A percentile compares a stretch with the other conserved stretches of the same genome.
These are phyloP conservation scores for Tillandsia fasciculata DNA, from an alignment of 176 grass and related monocot species.

Conservation along the genomic window DNA sequence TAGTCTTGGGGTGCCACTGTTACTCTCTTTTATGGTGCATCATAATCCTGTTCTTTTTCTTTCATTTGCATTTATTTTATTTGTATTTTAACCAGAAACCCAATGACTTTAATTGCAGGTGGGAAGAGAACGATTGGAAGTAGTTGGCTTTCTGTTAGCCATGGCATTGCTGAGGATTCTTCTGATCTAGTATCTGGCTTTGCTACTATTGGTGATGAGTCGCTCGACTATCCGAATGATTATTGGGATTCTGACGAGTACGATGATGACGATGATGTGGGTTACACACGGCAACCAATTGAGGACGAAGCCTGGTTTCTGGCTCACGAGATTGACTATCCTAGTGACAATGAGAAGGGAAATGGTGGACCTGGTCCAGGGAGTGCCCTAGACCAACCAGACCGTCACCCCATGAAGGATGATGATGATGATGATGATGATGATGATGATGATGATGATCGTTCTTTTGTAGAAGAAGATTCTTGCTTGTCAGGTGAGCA, in stretches of 20 bases:
- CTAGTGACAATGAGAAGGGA: slow-evolving; percentile 92
- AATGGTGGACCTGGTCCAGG: slow-evolving; percentile 37
- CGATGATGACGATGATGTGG: slow-evolving; percentile 89
- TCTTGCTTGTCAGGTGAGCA: slow-evolving; percentile 84
- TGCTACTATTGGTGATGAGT: slow-evolving; percentile 67
- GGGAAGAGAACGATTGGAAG: slow-evolving; percentile 62
- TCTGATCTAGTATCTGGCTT: slow-evolving; percentile 83
- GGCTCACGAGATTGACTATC: slow-evolving; percentile 96
- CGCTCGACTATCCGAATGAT: slow-evolving; percentile 84
- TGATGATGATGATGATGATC: slow-evolving; percentile 40
- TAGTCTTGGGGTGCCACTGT: neutral
- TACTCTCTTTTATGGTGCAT: neutral
- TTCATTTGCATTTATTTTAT: neutral
- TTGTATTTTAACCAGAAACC: neutral
- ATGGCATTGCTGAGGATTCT: slow-evolving; percentile 91
- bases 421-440: slow-evolving; percentile 3
- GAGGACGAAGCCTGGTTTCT: slow-evolving; percentile 98
- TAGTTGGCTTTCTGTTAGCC: slow-evolving; percentile 87
- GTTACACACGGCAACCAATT: slow-evolving; percentile 89
- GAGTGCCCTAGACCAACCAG: slow-evolving; percentile 43
- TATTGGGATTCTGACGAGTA: slow-evolving; percentile 99
- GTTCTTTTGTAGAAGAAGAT: slow-evolving; percentile 89
- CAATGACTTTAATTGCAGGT: slow-evolving; percentile 33
- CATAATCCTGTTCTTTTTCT: neutral
- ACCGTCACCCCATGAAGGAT: slow-evolving; percentile 53